Evolutionary conservation across 352 stramenopile genomes (phyloP).

Genomic region (Pythium grandisporangium): DNA sequence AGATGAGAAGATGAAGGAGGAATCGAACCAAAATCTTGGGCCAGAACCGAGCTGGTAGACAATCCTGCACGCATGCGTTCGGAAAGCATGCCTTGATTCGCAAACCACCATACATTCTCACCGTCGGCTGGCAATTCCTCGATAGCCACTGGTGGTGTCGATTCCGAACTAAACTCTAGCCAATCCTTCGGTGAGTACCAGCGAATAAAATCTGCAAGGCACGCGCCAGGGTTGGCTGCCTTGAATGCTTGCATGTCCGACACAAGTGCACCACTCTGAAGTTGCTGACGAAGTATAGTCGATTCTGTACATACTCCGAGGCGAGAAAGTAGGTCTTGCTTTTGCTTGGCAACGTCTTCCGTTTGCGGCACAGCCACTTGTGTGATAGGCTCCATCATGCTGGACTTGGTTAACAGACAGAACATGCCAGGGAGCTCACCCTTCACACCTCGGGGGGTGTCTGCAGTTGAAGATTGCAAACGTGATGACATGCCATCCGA

Average conservation of each 20-base stretch:
- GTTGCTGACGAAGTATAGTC: constrained; percentile 56
- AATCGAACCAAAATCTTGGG: too few species aligned
- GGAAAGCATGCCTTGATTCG: constrained; percentile 54
- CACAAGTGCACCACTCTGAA: constrained; percentile 60
- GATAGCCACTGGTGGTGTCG: too few species aligned
- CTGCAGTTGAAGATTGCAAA: too few species aligned
- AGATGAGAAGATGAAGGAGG: constrained; percentile 25
- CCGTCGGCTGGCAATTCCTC: constrained; percentile 26
- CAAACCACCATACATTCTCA: constrained; percentile 56
- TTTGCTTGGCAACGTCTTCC: constrained; percentile 67
- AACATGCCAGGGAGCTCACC: constrained; percentile 20
- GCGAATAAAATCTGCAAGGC: constrained; percentile 70
- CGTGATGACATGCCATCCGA: constrained; percentile 5
- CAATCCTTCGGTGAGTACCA: constrained; percentile 83
- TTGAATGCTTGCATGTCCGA: constrained; percentile 86
- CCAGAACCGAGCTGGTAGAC: constrained; percentile 3
- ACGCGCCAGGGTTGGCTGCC: constrained; percentile 56
- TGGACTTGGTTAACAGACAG: constrained; percentile 33
- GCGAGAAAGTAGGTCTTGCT: constrained; percentile 65
- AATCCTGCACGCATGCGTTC: constrained; percentile 52
- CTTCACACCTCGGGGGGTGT: constrained; percentile 23
- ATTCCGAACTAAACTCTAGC: constrained; percentile 30
- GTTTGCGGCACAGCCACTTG: constrained; percentile 63
- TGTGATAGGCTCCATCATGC: constrained; percentile 55
- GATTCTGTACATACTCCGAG: constrained; percentile 58